Conservation (phyloP, 331 rosid species). For the Telfairia occidentalis region DNA sequence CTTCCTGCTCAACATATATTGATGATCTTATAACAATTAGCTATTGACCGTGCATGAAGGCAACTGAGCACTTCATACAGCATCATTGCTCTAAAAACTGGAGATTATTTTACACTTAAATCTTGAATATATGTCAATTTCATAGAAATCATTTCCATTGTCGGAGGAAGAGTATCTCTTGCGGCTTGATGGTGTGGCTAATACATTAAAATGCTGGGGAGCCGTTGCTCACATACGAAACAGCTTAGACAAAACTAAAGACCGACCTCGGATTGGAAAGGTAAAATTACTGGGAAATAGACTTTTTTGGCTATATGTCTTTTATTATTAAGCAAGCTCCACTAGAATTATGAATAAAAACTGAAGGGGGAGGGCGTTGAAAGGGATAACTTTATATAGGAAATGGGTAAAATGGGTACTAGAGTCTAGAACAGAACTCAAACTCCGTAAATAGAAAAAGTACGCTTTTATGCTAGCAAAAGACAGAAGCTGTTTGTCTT, state of each 20-base stretch:
- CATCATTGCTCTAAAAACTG: background rate
- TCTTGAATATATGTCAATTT: background rate
- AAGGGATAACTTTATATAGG: background rate
- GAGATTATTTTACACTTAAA: background rate
- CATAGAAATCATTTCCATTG: constrained; percentile 84
- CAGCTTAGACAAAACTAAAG: constrained; percentile 72
- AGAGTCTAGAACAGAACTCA: background rate
- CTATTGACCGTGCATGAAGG: background rate
- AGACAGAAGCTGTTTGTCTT: no score
- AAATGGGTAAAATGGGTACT: background rate
- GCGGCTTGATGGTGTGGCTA: constrained; percentile 91
- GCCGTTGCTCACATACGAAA: constrained; percentile 90
- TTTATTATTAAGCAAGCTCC: background rate
- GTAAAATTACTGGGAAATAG: constrained; percentile 22
- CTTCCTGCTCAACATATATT: background rate
- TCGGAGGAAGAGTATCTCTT: constrained; percentile 90
- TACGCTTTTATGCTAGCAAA: no score
- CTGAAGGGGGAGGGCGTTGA: background rate
- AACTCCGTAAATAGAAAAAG: no score
- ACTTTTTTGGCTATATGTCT: background rate
- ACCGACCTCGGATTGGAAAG: constrained; percentile 95
- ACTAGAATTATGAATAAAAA: background rate
- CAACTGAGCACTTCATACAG: background rate
- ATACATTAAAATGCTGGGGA: constrained; percentile 90
- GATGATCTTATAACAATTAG: background rate